These are phyloP conservation scores for Teunomyces gatunensis DNA, from an alignment of 805 yeast species.

Conservation along the genomic window DNA sequence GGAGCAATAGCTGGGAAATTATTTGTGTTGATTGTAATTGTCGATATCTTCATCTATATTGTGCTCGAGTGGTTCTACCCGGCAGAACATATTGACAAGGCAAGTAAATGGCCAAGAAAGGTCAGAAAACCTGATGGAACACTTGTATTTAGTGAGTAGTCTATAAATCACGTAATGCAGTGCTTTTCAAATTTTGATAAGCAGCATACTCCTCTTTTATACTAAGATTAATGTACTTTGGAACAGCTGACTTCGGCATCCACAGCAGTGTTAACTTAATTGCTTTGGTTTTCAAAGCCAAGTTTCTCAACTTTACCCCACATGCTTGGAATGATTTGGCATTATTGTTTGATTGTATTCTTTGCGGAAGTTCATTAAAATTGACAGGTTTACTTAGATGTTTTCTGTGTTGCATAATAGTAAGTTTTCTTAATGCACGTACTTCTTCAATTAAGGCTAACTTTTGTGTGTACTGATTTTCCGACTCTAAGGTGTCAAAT, in stretches of 20 bases:
- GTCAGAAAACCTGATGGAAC: background rate
- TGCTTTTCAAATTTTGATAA: background rate
- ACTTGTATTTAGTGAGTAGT: background rate
- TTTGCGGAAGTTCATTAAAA: background rate
- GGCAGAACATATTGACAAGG: conserved; percentile 63
- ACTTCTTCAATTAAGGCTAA: conserved; percentile 46
- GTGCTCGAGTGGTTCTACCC: conserved; percentile 75
- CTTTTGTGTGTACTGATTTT: conserved; percentile 29
- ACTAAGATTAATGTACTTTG: conserved; percentile 18
- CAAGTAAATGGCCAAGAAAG: conserved; percentile 71
- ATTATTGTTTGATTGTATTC: background rate
- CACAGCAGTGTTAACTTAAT: conserved; percentile 10
- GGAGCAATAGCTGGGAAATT: conserved; percentile 86
- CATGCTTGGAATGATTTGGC: background rate
- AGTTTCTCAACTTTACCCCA: conserved; percentile 3
- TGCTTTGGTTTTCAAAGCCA: conserved; percentile 13
- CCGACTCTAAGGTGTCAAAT: conserved; percentile 33
- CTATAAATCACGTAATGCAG: background rate
- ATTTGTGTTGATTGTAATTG: conserved; percentile 74
- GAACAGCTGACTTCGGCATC: conserved; percentile 12
- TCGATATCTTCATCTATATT: conserved; percentile 65
- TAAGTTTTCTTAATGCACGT: conserved; percentile 36
- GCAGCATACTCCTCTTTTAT: conserved; percentile 14
- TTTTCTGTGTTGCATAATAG: conserved; percentile 5
- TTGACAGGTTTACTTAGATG: background rate